These are phyloP conservation scores for Exutisphaerella laricina DNA, from an alignment of 2,329 filamentous ascomycete genomes.

Conservation along the genomic window DNA sequence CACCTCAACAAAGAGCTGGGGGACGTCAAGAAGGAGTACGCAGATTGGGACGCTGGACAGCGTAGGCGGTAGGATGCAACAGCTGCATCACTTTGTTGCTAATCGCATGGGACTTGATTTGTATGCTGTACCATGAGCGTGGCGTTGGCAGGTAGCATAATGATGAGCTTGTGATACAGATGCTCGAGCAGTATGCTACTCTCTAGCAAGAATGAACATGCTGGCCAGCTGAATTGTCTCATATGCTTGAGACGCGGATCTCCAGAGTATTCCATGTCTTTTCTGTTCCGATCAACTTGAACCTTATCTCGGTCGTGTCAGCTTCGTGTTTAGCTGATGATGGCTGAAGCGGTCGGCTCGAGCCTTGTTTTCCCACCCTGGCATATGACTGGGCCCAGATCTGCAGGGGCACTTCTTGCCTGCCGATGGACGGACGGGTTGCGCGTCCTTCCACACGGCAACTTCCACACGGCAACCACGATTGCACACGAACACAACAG, in stretches of 20 bases:
- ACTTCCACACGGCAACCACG: background rate
- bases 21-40: conserved; percentile 54
- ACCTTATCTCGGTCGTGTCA: background rate
- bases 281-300: background rate
- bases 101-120: background rate
- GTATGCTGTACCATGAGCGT: background rate
- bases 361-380: background rate
- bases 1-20: conserved; percentile 65
- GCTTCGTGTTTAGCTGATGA: background rate
- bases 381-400: background rate
- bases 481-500: background rate
- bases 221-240: too few relatives aligned
- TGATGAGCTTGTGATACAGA: too few relatives aligned
- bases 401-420: background rate
- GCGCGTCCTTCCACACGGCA: too few relatives aligned
- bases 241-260: too few relatives aligned
- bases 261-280: too few relatives aligned
- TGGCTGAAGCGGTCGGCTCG: background rate
- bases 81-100: background rate
- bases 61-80: conserved; percentile 1
- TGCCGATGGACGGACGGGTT: too few relatives aligned
- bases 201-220: too few relatives aligned
- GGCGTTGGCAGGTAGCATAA: background rate
- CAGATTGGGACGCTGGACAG: conserved; percentile 45
- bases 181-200: too few relatives aligned